These are phyloP conservation scores for Oidiodendron maius DNA, from an alignment of 495 filamentous ascomycete species.

Conservation along the genomic window DNA sequence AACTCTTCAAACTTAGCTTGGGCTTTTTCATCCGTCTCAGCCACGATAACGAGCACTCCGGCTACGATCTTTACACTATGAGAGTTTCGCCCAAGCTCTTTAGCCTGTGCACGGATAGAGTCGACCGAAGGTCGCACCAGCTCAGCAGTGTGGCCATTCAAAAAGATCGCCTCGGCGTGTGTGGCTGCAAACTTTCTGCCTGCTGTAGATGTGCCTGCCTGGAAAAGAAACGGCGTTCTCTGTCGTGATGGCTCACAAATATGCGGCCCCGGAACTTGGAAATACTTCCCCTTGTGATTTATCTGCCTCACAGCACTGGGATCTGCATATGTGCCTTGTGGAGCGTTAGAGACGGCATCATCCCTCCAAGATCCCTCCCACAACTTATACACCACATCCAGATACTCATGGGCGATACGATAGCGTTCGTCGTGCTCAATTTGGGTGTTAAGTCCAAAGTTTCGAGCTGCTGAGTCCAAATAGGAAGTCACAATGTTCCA, in stretches of 20 bases:
- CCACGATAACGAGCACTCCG: slow-evolving; percentile 40
- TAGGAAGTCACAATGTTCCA: slow-evolving; percentile 65
- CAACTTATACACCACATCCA: slow-evolving; percentile 32
- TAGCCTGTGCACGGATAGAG: slow-evolving; percentile 40
- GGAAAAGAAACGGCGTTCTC: slow-evolving; percentile 57
- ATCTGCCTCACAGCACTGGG: slow-evolving; percentile 54
- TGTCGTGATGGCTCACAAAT: slow-evolving; percentile 60
- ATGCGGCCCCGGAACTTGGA: slow-evolving; percentile 58
- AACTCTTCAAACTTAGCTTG: slow-evolving; percentile 40
- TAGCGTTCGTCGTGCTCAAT: slow-evolving; percentile 61
- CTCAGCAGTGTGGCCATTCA: slow-evolving; percentile 43
- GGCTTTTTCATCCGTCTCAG: slow-evolving; percentile 43
- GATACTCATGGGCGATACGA: slow-evolving; percentile 41
- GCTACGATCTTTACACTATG: slow-evolving; percentile 49
- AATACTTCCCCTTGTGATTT: slow-evolving; percentile 62
- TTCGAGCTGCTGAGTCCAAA: slow-evolving; percentile 55
- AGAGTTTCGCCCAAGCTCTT: slow-evolving; percentile 39
- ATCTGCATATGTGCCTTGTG: slow-evolving; percentile 45
- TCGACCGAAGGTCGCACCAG: slow-evolving; percentile 41
- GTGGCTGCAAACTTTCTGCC: slow-evolving; percentile 61
- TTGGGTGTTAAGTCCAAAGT: slow-evolving; percentile 48
- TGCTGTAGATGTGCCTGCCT: slow-evolving; percentile 58
- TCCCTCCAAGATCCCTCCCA: slow-evolving; percentile 59
- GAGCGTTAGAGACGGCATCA: slow-evolving; percentile 45
- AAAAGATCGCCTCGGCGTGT: slow-evolving; percentile 55